phyloP scores from a whole-genome alignment of 257 asterid species.

The Nyctanthes arbortristis region DNA sequence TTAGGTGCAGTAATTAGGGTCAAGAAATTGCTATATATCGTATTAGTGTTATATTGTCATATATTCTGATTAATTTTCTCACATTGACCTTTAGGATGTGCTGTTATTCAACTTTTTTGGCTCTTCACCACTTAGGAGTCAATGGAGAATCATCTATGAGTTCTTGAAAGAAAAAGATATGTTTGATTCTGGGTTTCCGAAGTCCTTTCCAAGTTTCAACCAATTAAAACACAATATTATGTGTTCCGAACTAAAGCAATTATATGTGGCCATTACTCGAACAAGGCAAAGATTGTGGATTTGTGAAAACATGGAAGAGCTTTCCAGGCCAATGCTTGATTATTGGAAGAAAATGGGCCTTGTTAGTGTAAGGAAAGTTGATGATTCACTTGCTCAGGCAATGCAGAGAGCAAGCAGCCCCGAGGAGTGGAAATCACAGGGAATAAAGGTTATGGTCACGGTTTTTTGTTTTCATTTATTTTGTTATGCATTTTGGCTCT shows the following conservation, averaged over 20 bases:
- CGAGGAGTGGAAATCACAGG: conserved; percentile 70
- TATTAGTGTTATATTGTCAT: background rate
- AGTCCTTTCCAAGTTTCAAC: conserved; percentile 50
- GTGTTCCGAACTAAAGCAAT: conserved; percentile 70
- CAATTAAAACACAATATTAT: conserved; percentile 49
- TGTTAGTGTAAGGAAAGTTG: conserved; percentile 51
- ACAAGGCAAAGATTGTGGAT: conserved; percentile 80
- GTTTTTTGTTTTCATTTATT: background rate
- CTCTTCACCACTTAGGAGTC: conserved; percentile 55
- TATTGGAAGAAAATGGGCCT: conserved; percentile 61
- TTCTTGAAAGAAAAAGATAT: conserved; percentile 46
- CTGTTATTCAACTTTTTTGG: conserved; percentile 65
- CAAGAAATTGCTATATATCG: background rate
- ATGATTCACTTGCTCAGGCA: conserved; percentile 59
- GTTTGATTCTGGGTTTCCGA: conserved; percentile 35
- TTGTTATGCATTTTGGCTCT: background rate
- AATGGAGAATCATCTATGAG: conserved; percentile 72
- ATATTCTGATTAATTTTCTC: background rate
- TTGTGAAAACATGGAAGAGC: conserved; percentile 51
- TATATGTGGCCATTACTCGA: conserved; percentile 71
- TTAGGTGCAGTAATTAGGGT: background rate
- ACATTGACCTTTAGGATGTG: conserved; percentile 52
- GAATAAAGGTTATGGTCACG: conserved; percentile 47
- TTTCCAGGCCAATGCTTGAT: conserved; percentile 61
- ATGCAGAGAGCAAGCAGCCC: conserved; percentile 73